Evolutionary conservation across 2,329 filamentous ascomycete species (phyloP).

Genomic region (Colletotrichum spinosum): DNA sequence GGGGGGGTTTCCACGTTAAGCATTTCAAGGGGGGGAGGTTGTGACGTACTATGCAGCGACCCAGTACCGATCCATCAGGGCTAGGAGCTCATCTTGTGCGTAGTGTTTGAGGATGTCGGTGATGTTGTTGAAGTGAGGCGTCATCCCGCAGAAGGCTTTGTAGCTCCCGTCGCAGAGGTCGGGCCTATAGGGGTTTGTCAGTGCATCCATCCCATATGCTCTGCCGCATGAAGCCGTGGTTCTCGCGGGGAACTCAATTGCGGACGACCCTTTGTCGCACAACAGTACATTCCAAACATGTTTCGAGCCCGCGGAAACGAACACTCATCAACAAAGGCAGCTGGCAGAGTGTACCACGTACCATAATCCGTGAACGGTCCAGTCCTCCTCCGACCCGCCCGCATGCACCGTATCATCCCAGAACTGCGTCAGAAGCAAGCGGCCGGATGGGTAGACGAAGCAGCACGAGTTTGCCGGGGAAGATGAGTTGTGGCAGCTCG

Average conservation of each 20-base stretch:
- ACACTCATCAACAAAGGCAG: not conserved
- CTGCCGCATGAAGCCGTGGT: too few relatives aligned
- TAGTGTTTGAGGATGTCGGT: slow-evolving; percentile 54
- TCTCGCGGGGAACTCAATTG: not conserved
- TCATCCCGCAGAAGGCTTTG: slow-evolving; percentile 56
- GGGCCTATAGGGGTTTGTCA: slow-evolving; percentile 47
- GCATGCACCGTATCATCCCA: slow-evolving; percentile 56
- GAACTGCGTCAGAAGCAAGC: slow-evolving; percentile 56
- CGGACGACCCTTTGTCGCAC: not conserved
- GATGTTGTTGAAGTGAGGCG: slow-evolving; percentile 55
- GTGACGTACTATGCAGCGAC: slow-evolving; percentile 51
- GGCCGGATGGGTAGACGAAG: slow-evolving; percentile 55
- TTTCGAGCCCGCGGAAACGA: not conserved
- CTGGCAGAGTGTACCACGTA: slow-evolving; percentile 33
- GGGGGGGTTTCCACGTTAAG: not conserved
- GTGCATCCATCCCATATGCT: not conserved
- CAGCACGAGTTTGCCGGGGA: slow-evolving; percentile 53
- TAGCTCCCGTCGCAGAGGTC: slow-evolving; percentile 58
- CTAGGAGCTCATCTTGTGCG: slow-evolving; percentile 52
- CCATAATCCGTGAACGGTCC: slow-evolving; percentile 59
- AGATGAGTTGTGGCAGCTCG: slow-evolving; percentile 54
- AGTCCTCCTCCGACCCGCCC: slow-evolving; percentile 55
- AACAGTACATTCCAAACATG: not conserved
- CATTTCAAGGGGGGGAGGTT: not conserved
- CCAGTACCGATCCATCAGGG: slow-evolving; percentile 58